These are phyloP conservation scores for Monilinia polystroma DNA, from an alignment of 2,329 filamentous ascomycete genomes.

Conservation along the genomic window DNA sequence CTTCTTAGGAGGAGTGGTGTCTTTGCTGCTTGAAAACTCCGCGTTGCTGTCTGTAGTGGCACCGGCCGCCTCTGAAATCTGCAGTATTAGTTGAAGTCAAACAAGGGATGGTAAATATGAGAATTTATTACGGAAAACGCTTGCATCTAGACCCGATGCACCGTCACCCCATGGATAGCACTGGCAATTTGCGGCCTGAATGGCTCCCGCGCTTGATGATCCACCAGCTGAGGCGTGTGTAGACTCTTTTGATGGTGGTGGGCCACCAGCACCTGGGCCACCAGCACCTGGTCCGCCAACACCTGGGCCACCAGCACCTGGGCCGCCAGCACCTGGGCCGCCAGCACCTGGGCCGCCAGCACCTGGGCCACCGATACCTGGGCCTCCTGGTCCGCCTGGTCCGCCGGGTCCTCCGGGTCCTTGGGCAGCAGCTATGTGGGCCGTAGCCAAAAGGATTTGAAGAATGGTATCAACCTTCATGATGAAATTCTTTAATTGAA, in stretches of 20 bases:
- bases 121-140: background rate
- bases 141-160: background rate
- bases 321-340: background rate
- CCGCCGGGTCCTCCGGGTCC: background rate
- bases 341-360: background rate
- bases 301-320: background rate
- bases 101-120: background rate
- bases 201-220: background rate
- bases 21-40: background rate
- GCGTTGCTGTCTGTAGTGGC: background rate
- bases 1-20: background rate
- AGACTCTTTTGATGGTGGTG: background rate
- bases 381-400: background rate
- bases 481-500: constrained; percentile 12
- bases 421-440: constrained; percentile 5
- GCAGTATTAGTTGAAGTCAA: background rate
- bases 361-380: background rate
- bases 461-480: constrained; percentile 4
- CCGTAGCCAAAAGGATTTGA: constrained; percentile 9
- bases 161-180: constrained; percentile 2
- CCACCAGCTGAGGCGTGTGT: background rate
- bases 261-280: background rate
- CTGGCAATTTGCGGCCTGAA: background rate
- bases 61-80: background rate
- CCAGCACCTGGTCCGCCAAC: background rate